phyloP scores from a whole-genome alignment of 78 protist genomes.

The Isochrysis galbana region DNA sequence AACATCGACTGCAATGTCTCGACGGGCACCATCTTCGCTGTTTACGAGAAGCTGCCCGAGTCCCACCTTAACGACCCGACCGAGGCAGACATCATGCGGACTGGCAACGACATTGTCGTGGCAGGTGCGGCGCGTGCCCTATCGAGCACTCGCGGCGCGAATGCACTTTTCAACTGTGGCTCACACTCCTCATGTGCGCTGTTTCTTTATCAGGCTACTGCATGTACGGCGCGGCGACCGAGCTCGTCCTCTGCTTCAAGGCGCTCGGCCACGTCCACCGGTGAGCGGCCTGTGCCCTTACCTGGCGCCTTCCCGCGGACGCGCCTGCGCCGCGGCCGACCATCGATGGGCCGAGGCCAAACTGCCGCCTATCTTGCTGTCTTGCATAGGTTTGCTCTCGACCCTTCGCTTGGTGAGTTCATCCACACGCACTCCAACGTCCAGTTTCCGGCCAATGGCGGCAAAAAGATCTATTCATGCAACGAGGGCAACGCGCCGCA shows the following conservation, averaged over 20 bases:
- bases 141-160: too few species aligned
- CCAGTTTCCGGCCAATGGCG: background rate
- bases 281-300: too few species aligned
- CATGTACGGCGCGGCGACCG: conserved; percentile 73
- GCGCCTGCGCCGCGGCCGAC: too few species aligned
- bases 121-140: too few species aligned
- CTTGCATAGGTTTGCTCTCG: conserved; percentile 57
- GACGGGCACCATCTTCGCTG: conserved; percentile 76
- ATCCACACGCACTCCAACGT: conserved; percentile 66
- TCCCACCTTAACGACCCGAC: background rate
- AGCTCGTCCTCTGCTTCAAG: conserved; percentile 48
- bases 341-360: background rate
- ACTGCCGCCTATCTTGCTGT: background rate
- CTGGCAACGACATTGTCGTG: conserved; percentile 72
- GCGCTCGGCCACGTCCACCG: too few species aligned
- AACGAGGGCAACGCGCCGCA: conserved; percentile 84
- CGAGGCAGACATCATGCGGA: conserved; percentile 53
- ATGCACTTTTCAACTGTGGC: too few species aligned
- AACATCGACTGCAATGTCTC: conserved; percentile 77
- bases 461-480: conserved; percentile 73
- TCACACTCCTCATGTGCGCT: too few species aligned
- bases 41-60: conserved; percentile 46
- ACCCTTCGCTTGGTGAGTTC: conserved; percentile 72
- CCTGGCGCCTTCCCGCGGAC: too few species aligned
- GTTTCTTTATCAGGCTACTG: too few species aligned